Conservation (phyloP, 345 rosid species). For the Combretum micranthum region DNA sequence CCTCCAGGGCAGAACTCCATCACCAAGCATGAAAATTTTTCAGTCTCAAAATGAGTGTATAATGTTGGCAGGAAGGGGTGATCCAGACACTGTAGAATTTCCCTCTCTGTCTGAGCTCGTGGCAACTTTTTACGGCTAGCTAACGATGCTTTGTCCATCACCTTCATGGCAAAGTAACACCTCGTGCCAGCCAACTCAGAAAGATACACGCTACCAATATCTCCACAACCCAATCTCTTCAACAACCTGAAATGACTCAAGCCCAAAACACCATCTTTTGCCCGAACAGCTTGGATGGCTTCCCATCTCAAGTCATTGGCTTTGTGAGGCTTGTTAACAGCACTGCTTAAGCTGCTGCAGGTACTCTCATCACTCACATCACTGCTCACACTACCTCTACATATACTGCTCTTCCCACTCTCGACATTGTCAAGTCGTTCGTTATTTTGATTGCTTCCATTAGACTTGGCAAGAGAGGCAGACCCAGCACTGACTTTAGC, state of each 20-base stretch:
- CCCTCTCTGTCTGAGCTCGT: conserved; percentile 79
- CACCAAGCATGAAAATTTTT: conserved; percentile 75
- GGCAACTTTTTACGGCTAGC: conserved; percentile 76
- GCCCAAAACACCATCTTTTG: conserved; percentile 57
- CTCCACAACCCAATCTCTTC: conserved; percentile 77
- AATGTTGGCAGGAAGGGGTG: conserved; percentile 82
- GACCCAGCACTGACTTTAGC: conserved; percentile 31
- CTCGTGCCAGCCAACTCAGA: conserved; percentile 63
- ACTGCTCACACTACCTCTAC: conserved; percentile 66
- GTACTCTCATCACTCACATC: conserved; percentile 71
- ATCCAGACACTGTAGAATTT: conserved; percentile 65
- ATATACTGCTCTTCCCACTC: conserved; percentile 44
- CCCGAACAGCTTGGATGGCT: conserved; percentile 70
- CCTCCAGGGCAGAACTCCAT: conserved; percentile 95
- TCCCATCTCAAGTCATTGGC: conserved; percentile 75
- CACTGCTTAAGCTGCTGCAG: conserved; percentile 60
- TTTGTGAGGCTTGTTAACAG: conserved; percentile 67
- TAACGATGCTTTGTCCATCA: conserved; percentile 67
- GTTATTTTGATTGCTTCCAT: conserved; percentile 33
- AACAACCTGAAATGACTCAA: conserved; percentile 70
- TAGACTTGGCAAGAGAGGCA: conserved; percentile 27
- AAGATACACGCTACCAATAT: conserved; percentile 75
- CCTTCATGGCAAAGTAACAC: conserved; percentile 74
- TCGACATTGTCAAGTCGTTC: conserved; percentile 39
- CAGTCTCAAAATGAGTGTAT: conserved; percentile 76